These are phyloP conservation scores for Nicotiana otophora DNA, from an alignment of 257 asterid genomes.

Conservation along the genomic window DNA sequence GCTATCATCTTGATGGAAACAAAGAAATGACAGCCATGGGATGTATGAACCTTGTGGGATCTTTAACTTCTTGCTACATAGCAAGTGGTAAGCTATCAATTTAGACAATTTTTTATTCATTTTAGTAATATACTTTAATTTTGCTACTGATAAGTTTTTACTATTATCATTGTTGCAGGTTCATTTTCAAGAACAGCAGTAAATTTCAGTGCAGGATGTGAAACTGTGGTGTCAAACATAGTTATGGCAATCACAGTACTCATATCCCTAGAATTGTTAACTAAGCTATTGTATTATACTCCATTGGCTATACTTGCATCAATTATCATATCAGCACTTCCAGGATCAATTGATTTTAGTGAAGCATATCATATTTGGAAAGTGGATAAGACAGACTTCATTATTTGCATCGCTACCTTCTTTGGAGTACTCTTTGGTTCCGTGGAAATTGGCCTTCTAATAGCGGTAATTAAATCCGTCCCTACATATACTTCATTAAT, in stretches of 20 bases:
- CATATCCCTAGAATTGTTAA: constrained; percentile 43
- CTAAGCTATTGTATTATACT: constrained; percentile 54
- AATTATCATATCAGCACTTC: constrained; percentile 63
- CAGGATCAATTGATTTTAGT: constrained; percentile 52
- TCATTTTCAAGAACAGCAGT: constrained; percentile 82
- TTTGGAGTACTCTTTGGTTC: constrained; percentile 61
- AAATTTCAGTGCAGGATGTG: constrained; percentile 70
- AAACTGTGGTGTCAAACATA: constrained; percentile 60
- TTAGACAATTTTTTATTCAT: background rate
- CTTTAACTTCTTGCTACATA: constrained; percentile 70
- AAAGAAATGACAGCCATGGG: constrained; percentile 92
- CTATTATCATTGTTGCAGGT: constrained; percentile 26
- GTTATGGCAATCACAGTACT: constrained; percentile 67
- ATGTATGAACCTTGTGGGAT: constrained; percentile 65
- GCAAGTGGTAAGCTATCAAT: constrained; percentile 47
- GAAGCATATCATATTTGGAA: constrained; percentile 58
- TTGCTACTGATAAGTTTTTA: background rate
- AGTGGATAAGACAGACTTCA: constrained; percentile 61
- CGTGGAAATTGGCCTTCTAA: constrained; percentile 63
- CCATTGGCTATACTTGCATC: constrained; percentile 70
- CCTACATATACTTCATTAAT: background rate
- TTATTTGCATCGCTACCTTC: constrained; percentile 51
- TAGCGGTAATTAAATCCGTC: constrained; percentile 41
- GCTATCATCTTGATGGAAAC: constrained; percentile 83
- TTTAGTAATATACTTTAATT: background rate